These are phyloP conservation scores for Phyllostachys edulis DNA, from an alignment of 176 grass and related monocot species.

Conservation along the genomic window DNA sequence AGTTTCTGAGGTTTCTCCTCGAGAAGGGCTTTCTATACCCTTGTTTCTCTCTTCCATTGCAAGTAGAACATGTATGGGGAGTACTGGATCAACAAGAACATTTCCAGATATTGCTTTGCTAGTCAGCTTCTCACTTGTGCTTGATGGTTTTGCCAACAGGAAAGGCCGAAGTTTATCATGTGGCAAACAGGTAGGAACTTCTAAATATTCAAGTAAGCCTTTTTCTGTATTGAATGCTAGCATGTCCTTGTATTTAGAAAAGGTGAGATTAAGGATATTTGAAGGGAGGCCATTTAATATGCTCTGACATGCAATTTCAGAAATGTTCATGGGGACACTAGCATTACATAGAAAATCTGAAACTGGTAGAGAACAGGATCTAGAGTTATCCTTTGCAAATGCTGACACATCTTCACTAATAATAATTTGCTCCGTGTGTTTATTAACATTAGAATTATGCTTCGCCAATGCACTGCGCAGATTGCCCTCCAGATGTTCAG, in stretches of 20 bases:
- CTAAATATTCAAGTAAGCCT: constrained; percentile 55
- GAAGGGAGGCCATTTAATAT: constrained; percentile 59
- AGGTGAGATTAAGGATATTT: constrained; percentile 52
- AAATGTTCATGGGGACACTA: constrained; percentile 65
- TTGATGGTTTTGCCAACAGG: constrained; percentile 60
- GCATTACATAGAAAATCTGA: constrained; percentile 67
- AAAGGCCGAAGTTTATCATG: constrained; percentile 48
- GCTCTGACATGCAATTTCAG: constrained; percentile 72
- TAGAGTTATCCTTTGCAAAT: constrained; percentile 50
- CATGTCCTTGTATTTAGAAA: constrained; percentile 70
- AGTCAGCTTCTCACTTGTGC: constrained; percentile 55
- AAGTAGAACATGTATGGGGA: constrained; percentile 81
- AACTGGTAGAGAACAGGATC: constrained; percentile 28
- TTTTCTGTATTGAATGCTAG: constrained; percentile 23
- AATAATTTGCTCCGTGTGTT: constrained; percentile 44
- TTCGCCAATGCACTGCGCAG: constrained; percentile 50
- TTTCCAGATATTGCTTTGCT: constrained; percentile 46
- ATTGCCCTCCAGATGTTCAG: constrained; percentile 63
- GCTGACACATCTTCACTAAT: constrained; percentile 51
- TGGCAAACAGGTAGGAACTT: constrained; percentile 49
- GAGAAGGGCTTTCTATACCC: constrained; percentile 20
- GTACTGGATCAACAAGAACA: constrained; percentile 69
- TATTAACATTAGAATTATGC: constrained; percentile 33
- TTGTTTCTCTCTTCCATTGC: constrained; percentile 64
- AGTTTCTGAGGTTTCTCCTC: constrained; percentile 30